These are phyloP conservation scores for Coemansia sp. DNA, from an alignment of 192 early-diverging fungal species.

Conservation along the genomic window DNA sequence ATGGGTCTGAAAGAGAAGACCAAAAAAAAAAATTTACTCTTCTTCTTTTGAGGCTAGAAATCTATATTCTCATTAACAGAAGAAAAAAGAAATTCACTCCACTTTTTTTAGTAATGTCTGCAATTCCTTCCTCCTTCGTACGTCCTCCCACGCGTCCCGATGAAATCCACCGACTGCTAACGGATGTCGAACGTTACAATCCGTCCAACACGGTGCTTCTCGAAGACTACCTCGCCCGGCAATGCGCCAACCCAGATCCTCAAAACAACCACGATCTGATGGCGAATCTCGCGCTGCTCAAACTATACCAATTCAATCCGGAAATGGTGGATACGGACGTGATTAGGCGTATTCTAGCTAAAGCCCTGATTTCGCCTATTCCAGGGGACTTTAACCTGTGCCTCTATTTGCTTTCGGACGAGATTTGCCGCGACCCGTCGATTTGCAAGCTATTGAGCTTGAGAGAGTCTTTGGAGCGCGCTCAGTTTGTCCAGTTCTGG, in stretches of 20 bases:
- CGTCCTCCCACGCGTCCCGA: constrained; percentile 63
- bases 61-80: no score
- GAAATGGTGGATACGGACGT: constrained; percentile 70
- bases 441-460: constrained; percentile 64
- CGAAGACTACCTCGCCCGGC: constrained; percentile 80
- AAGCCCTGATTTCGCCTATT: constrained; percentile 81
- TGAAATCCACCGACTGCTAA: constrained; percentile 74
- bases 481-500: constrained; percentile 80
- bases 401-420: constrained; percentile 83
- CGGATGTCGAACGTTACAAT: constrained; percentile 90
- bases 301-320: constrained; percentile 96
- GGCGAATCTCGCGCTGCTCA: constrained; percentile 91
- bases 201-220: constrained; percentile 82
- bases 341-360: constrained; percentile 76
- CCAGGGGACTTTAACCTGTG: constrained; percentile 92
- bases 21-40: neutral
- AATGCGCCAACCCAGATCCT: constrained; percentile 73
- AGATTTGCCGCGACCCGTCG: constrained; percentile 55
- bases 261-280: constrained; percentile 73
- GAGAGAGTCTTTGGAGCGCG: constrained; percentile 80
- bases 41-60: no score
- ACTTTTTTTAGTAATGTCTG: neutral
- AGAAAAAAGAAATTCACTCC: neutral
- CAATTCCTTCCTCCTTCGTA: constrained; percentile 29
- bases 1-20: neutral